Evolutionary conservation across 2,329 filamentous ascomycete species (phyloP).

Genomic region (Ceratocystis huliohia): DNA sequence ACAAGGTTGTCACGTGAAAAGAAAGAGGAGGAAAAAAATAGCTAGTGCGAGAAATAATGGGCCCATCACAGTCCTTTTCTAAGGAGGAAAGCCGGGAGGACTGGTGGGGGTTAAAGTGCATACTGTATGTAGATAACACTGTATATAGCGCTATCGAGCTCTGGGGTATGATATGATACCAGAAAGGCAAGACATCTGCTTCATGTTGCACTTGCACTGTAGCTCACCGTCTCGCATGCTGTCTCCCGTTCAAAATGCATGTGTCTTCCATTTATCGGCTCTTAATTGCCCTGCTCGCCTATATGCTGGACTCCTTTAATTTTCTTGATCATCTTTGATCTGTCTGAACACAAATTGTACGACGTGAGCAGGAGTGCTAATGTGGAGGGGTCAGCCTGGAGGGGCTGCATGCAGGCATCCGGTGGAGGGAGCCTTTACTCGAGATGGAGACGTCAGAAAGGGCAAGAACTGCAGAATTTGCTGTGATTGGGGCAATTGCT

Average conservation of each 20-base stretch:
- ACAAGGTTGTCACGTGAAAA: background rate
- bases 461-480: background rate
- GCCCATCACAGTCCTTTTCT: background rate
- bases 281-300: conserved; percentile 13
- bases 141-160: background rate
- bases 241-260: background rate
- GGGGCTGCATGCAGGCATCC: background rate
- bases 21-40: background rate
- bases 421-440: background rate
- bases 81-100: background rate
- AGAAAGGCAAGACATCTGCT: background rate
- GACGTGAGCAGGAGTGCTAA: background rate
- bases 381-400: background rate
- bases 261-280: conserved; percentile 12
- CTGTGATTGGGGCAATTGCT: background rate
- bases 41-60: background rate
- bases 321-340: background rate
- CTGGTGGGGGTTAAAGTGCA: background rate
- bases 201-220: background rate
- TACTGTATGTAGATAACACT: background rate
- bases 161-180: background rate
- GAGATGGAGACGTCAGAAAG: background rate
- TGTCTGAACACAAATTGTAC: background rate
- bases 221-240: background rate
- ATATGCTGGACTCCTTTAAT: conserved; percentile 11